These are phyloP conservation scores for Brassica hybrid DNA, from an alignment of 441 rosid genomes.

Conservation along the genomic window DNA sequence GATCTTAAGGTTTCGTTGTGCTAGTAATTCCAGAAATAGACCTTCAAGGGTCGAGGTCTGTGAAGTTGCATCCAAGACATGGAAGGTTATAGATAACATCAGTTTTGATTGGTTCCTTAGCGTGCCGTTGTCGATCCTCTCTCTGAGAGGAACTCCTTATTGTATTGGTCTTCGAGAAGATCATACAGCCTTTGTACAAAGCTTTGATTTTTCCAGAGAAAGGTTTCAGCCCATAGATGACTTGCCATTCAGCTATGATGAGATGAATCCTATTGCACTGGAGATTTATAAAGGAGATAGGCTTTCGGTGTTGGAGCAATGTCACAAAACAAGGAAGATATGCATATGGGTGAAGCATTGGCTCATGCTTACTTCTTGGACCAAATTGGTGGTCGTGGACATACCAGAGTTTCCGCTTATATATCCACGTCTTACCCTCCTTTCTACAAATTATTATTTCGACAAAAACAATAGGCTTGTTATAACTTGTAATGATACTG, in stretches of 20 bases:
- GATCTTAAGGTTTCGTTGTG: background rate
- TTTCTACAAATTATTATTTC: no score
- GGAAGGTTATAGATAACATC: background rate
- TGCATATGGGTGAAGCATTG: no score
- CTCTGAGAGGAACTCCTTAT: no score
- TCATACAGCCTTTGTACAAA: background rate
- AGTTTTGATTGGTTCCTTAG: no score
- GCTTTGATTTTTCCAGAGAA: background rate
- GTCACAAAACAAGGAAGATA: no score
- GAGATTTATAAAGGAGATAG: conserved; percentile 7
- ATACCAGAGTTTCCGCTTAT: no score
- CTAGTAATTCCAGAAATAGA: background rate
- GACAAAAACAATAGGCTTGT: no score
- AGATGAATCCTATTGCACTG: background rate
- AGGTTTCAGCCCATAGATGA: background rate
- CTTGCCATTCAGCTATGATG: background rate
- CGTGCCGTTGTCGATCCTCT: no score
- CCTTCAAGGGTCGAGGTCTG: background rate
- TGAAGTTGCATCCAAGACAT: background rate
- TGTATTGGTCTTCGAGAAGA: conserved; percentile 3
- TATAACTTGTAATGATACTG: no score
- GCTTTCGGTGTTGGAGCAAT: conserved; percentile 16
- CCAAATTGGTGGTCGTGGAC: no score
- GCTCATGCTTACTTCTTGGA: no score
- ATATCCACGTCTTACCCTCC: no score